These are phyloP conservation scores for Arabis alpina DNA, from an alignment of 345 rosid species.

Conservation along the genomic window DNA sequence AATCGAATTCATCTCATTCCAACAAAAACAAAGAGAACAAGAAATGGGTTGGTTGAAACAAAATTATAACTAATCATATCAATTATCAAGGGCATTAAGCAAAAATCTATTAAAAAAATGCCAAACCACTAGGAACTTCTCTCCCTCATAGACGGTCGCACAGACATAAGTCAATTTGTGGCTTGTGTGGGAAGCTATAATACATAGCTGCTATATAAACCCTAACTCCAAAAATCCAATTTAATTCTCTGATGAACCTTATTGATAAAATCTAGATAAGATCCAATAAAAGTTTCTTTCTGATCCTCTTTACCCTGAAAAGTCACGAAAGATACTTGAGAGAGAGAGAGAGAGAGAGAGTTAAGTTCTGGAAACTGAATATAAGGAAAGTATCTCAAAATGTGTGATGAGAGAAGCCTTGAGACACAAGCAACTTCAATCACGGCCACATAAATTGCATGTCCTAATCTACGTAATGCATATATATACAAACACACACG, in stretches of 20 bases:
- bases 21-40: neutral
- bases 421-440: constrained; percentile 33
- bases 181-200: constrained; percentile 6
- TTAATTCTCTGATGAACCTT: neutral
- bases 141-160: constrained; percentile 7
- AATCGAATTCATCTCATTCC: constrained; percentile 4
- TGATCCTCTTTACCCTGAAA: neutral
- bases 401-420: constrained; percentile 35
- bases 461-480: constrained; percentile 32
- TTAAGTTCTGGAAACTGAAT: constrained; percentile 29
- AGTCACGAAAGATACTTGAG: too few species aligned
- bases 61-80: neutral
- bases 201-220: neutral
- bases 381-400: constrained; percentile 31
- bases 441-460: constrained; percentile 33
- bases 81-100: neutral
- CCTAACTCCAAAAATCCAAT: constrained; percentile 8
- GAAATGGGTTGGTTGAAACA: neutral
- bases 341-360: constrained; percentile 4
- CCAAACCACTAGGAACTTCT: constrained; percentile 12
- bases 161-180: neutral
- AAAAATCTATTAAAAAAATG: constrained; percentile 1
- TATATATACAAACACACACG: constrained; percentile 24
- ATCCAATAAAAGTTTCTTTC: neutral
- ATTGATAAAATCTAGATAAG: too few species aligned